These are phyloP conservation scores for Teunomyces barrocoloradensis DNA, from an alignment of 805 yeast species.

Conservation along the genomic window DNA sequence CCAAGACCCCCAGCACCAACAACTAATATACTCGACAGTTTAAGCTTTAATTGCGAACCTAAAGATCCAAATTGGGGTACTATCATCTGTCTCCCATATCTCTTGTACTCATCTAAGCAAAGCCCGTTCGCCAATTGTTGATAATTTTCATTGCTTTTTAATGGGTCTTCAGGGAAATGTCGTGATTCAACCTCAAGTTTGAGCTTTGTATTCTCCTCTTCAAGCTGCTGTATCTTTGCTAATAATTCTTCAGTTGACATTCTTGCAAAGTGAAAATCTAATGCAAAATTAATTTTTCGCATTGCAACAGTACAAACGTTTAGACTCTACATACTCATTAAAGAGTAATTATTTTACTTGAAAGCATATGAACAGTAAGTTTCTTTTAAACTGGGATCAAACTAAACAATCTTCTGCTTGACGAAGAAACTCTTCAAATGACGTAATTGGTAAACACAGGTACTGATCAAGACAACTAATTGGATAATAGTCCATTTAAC, in stretches of 20 bases:
- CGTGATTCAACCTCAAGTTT: background rate
- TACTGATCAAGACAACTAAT: slow-evolving; percentile 58
- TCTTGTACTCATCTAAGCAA: slow-evolving; percentile 62
- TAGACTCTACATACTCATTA: slow-evolving; percentile 1
- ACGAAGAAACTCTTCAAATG: slow-evolving; percentile 81
- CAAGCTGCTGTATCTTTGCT: slow-evolving; percentile 18
- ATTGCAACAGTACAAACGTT: background rate
- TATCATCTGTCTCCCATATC: slow-evolving; percentile 95
- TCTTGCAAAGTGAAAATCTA: background rate
- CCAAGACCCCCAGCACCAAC: slow-evolving; percentile 98
- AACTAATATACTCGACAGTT: slow-evolving; percentile 60
- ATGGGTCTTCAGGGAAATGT: background rate
- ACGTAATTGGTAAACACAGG: slow-evolving; percentile 74
- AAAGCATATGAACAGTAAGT: background rate
- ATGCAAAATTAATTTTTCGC: slow-evolving; percentile 1
- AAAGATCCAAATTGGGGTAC: slow-evolving; percentile 72
- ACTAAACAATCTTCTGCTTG: slow-evolving; percentile 79
- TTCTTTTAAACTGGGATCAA: background rate
- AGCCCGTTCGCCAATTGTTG: slow-evolving; percentile 14
- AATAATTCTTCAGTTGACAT: slow-evolving; percentile 18
- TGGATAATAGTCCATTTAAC: slow-evolving; percentile 75
- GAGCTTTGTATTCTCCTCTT: slow-evolving; percentile 16
- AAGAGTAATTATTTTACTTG: background rate
- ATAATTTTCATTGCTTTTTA: background rate
- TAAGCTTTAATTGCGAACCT: slow-evolving; percentile 54